Percentiles rank a stretch among this genome's conserved stretches.
Conservation (phyloP, 805 yeast genomes). For the Yarrowia alimentaria region DNA sequence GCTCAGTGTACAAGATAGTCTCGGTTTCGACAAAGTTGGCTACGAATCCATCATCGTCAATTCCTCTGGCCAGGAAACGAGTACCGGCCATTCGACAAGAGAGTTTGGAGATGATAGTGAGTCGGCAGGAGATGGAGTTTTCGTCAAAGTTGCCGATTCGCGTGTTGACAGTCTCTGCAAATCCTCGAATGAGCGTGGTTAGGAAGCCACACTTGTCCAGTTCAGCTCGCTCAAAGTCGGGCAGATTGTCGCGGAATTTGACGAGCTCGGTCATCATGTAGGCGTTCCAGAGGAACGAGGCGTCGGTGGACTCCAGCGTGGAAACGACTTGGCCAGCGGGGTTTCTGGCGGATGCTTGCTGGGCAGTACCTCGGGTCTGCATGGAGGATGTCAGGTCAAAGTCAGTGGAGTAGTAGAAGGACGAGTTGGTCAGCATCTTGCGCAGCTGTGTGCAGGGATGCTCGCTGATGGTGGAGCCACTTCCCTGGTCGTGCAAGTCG, state of each 20-base stretch:
- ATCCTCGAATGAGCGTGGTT: slow-evolving; percentile 92
- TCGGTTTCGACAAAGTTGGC: slow-evolving; percentile 97
- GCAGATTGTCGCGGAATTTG: slow-evolving; percentile 69
- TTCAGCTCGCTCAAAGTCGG: slow-evolving; percentile 53
- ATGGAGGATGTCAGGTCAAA: slow-evolving; percentile 87
- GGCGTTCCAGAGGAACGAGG: slow-evolving; percentile 95
- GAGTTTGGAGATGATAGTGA: slow-evolving; percentile 87
- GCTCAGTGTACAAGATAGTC: slow-evolving; percentile 55
- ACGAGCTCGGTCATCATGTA: slow-evolving; percentile 83
- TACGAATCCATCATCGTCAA: slow-evolving; percentile 91
- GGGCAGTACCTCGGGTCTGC: slow-evolving; percentile 46
- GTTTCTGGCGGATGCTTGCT: slow-evolving; percentile 2
- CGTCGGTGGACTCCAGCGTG: slow-evolving; percentile 54
- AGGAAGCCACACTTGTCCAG: slow-evolving; percentile 77
- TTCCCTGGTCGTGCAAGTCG: slow-evolving; percentile 40
- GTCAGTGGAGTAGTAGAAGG: slow-evolving; percentile 87
- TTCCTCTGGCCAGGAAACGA: slow-evolving; percentile 89
- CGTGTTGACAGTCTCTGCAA: slow-evolving; percentile 70
- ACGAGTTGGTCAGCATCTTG: slow-evolving; percentile 78
- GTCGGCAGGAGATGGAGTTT: slow-evolving; percentile 42
- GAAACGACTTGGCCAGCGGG: slow-evolving; percentile 24
- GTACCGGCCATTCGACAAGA: slow-evolving; percentile 99
- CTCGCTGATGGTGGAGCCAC: slow-evolving; percentile 40
- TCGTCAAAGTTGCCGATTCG: slow-evolving; percentile 36
- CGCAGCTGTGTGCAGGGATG: slow-evolving; percentile 84